A percentile compares a stretch with the other conserved stretches of the same genome.
These are phyloP conservation scores for Tetrahymena borealis DNA, from an alignment of 73 alveolate species.

Conservation along the genomic window DNA sequence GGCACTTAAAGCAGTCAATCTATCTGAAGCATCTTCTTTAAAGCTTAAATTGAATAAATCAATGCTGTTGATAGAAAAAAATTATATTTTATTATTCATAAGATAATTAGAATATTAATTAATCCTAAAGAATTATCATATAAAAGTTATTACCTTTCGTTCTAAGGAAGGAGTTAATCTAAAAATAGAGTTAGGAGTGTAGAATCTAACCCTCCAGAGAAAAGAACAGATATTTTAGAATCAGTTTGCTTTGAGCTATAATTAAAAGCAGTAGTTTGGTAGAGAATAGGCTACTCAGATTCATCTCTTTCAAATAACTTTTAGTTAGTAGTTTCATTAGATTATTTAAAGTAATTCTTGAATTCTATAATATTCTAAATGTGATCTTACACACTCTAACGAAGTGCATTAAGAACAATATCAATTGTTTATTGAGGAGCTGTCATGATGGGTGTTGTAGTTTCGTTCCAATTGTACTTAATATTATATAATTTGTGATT, in stretches of 20 bases:
- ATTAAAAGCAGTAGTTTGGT: background rate
- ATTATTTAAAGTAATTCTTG: background rate
- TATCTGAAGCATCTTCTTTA: constrained; percentile 39
- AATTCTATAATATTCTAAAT: background rate
- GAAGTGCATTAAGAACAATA: background rate
- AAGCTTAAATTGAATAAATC: constrained; percentile 35
- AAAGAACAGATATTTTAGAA: constrained; percentile 40
- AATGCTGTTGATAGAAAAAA: background rate
- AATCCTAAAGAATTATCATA: background rate
- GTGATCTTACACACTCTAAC: background rate
- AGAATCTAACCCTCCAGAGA: constrained; percentile 94
- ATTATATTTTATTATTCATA: background rate
- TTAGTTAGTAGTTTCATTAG: background rate
- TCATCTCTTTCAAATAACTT: background rate
- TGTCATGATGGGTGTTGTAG: background rate
- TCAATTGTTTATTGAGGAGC: background rate
- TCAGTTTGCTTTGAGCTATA: background rate
- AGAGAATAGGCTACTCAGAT: background rate
- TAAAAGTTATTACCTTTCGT: background rate
- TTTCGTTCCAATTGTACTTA: background rate
- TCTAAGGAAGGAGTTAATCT: constrained; percentile 47
- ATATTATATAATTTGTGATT: background rate
- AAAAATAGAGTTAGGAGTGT: constrained; percentile 67
- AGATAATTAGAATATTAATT: background rate
- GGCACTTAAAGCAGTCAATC: constrained; percentile 21